These are phyloP conservation scores for Allodekkera sacchari DNA, from an alignment of 805 yeast genomes.

Conservation along the genomic window DNA sequence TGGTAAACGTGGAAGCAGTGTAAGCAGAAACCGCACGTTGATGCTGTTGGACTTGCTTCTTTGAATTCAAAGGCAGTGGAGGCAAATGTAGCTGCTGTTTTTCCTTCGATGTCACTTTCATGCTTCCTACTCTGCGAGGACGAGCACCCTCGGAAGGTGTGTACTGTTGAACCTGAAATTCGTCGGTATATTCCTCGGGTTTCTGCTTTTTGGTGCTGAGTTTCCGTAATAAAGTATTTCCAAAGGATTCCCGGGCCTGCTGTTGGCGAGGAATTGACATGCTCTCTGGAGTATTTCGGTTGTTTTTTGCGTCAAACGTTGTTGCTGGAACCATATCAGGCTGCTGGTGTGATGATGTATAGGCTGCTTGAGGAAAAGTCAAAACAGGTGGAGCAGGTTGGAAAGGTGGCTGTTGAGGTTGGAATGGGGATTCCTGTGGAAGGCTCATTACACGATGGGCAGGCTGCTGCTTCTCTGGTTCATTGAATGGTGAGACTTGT, in stretches of 20 bases:
- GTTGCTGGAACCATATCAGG: conserved; percentile 14
- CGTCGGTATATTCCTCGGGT: background rate
- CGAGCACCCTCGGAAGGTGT: conserved; percentile 12
- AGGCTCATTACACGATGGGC: too few species aligned
- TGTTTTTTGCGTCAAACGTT: conserved; percentile 9
- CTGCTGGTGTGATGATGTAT: conserved; percentile 28
- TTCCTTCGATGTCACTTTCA: conserved; percentile 53
- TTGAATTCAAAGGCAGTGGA: conserved; percentile 21
- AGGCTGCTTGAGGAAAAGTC: conserved; percentile 34
- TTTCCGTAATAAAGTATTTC: conserved; percentile 24
- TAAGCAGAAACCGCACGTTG: conserved; percentile 32
- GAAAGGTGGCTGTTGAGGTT: too few species aligned
- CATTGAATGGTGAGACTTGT: conserved; percentile 8
- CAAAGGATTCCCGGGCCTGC: conserved; percentile 9
- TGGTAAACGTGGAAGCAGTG: conserved; percentile 21
- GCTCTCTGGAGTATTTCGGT: conserved; percentile 3
- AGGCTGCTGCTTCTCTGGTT: conserved; percentile 9
- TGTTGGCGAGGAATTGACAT: conserved; percentile 12
- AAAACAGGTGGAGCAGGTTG: conserved; percentile 24
- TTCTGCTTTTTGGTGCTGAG: conserved; percentile 23
- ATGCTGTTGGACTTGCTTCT: conserved; percentile 22
- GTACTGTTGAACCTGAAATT: background rate
- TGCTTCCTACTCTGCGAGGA: conserved; percentile 53
- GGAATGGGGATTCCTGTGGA: too few species aligned
- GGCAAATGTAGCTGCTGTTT: conserved; percentile 29